phyloP scores from a whole-genome alignment of 805 yeast genomes.

The Saturnispora halmiae region DNA sequence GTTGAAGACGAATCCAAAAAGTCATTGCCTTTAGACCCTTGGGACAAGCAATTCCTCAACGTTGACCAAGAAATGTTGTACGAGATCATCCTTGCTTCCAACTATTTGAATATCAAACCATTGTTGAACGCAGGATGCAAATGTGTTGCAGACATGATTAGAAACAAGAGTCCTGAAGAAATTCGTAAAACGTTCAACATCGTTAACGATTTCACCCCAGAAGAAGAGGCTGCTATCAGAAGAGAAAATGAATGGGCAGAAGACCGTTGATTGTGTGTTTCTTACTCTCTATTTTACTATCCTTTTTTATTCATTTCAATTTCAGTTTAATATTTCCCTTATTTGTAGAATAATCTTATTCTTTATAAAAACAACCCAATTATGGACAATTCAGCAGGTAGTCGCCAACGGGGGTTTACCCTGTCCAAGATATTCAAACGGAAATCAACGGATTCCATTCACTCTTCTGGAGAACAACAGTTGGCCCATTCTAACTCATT shows the following conservation, averaged over 20 bases:
- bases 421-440: conserved; percentile 3
- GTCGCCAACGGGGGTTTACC: conserved; percentile 1
- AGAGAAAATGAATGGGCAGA: conserved; percentile 91
- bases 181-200: conserved; percentile 72
- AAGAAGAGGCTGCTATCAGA: conserved; percentile 80
- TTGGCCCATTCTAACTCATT: conserved; percentile 6
- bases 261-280: conserved; percentile 43
- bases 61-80: conserved; percentile 89
- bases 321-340: conserved; percentile 1
- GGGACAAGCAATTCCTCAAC: conserved; percentile 91
- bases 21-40: conserved; percentile 86
- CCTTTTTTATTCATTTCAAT: not conserved
- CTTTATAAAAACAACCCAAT: no score
- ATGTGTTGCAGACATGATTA: conserved; percentile 76
- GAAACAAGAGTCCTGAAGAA: conserved; percentile 73
- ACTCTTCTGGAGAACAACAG: not conserved
- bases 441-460: conserved; percentile 1
- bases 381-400: no score
- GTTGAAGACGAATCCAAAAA: conserved; percentile 79
- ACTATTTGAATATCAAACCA: conserved; percentile 67
- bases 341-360: not conserved
- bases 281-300: not conserved
- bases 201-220: conserved; percentile 76
- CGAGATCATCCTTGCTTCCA: conserved; percentile 75
- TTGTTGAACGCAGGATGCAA: conserved; percentile 71